Conservation (phyloP, 2,329 filamentous ascomycete genomes). For the Emergomyces africanus region DNA sequence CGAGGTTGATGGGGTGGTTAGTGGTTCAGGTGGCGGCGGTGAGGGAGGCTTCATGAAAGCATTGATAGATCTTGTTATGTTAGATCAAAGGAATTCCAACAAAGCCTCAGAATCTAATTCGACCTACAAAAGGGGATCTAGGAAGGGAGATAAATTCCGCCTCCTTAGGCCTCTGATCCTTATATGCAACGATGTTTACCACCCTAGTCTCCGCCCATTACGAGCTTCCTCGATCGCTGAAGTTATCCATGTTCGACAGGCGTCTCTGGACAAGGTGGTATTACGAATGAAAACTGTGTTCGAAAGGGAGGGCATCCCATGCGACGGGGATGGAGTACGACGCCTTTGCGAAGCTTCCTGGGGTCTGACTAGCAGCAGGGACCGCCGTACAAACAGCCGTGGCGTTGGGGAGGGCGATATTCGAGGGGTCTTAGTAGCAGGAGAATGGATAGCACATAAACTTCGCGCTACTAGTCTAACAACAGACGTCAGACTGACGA, state of each 20-base stretch:
- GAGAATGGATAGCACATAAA: slow-evolving; percentile 52
- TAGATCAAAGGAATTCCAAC: slow-evolving; percentile 69
- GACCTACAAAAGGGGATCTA: slow-evolving; percentile 41
- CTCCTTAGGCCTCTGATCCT: slow-evolving; percentile 79
- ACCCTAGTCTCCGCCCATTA: slow-evolving; percentile 72
- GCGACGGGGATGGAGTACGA: slow-evolving; percentile 78
- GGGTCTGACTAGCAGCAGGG: slow-evolving; percentile 49
- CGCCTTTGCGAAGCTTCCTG: slow-evolving; percentile 53
- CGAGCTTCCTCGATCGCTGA: slow-evolving; percentile 78
- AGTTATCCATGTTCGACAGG: slow-evolving; percentile 82
- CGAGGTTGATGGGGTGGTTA: slow-evolving; percentile 88
- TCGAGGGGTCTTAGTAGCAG: slow-evolving; percentile 50
- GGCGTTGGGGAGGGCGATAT: slow-evolving; percentile 44
- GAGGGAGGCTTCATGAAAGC: slow-evolving; percentile 95
- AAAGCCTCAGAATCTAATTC: slow-evolving; percentile 14
- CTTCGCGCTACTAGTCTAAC: slow-evolving; percentile 35
- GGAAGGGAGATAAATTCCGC: slow-evolving; percentile 74
- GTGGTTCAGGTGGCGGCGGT: slow-evolving; percentile 56
- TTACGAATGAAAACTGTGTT: slow-evolving; percentile 72
- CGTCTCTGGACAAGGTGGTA: slow-evolving; percentile 74
- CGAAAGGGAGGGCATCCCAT: slow-evolving; percentile 74
- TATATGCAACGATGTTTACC: slow-evolving; percentile 96
- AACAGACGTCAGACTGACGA: slow-evolving; percentile 37
- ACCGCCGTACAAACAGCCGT: slow-evolving; percentile 32
- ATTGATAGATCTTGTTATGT: slow-evolving; percentile 73